Evolutionary conservation across 805 yeast genomes (phyloP).

Genomic region (Yarrowia sp.): DNA sequence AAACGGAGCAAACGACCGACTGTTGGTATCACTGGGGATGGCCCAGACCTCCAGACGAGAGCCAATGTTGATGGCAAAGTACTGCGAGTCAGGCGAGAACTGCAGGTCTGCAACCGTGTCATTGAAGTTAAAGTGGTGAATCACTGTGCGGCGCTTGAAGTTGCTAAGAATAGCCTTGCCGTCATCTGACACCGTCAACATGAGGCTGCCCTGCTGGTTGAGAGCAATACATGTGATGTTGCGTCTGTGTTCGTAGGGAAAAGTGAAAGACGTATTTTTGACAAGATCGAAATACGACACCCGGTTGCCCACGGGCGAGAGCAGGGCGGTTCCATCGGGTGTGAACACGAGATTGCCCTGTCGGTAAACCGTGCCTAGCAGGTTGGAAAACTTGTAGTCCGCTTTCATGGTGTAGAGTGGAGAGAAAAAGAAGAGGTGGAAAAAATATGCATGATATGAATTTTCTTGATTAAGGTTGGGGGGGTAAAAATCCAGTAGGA

Average conservation of each 20-base stretch:
- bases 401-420: slow-evolving; percentile 20
- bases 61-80: slow-evolving; percentile 85
- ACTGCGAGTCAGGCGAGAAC: slow-evolving; percentile 87
- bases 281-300: slow-evolving; percentile 86
- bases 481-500: neutral
- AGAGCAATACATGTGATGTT: slow-evolving; percentile 80
- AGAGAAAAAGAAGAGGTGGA: neutral
- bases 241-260: slow-evolving; percentile 90
- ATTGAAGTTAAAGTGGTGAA: slow-evolving; percentile 93
- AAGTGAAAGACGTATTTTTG: slow-evolving; percentile 84
- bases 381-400: slow-evolving; percentile 69
- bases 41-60: slow-evolving; percentile 91
- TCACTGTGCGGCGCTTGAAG: slow-evolving; percentile 78
- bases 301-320: slow-evolving; percentile 95
- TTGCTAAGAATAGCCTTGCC: slow-evolving; percentile 94
- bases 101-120: slow-evolving; percentile 74
- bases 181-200: slow-evolving; percentile 84
- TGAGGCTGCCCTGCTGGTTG: slow-evolving; percentile 78
- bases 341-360: slow-evolving; percentile 90
- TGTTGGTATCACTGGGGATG: slow-evolving; percentile 81
- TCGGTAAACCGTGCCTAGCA: slow-evolving; percentile 92
- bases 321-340: slow-evolving; percentile 79
- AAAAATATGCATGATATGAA: slow-evolving; percentile 23
- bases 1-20: slow-evolving; percentile 95
- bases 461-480: slow-evolving; percentile 1